Conservation (phyloP, 2,329 filamentous ascomycete genomes). For the Trichophyton rubrum region DNA sequence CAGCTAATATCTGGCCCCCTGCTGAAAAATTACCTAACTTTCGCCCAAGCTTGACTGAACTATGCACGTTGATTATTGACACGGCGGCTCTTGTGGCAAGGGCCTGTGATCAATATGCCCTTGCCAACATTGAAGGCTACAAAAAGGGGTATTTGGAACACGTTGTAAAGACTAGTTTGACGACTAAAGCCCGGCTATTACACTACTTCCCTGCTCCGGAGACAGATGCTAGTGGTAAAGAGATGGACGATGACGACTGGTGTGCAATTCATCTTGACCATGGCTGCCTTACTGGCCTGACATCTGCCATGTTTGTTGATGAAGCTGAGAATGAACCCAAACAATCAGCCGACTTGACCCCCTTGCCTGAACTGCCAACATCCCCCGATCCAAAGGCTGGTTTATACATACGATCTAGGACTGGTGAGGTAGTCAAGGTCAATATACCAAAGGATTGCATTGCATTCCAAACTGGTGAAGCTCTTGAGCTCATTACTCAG, state of each 20-base stretch:
- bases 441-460: constrained; percentile 83
- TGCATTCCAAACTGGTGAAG: constrained; percentile 91
- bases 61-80: constrained; percentile 80
- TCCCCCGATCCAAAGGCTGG: constrained; percentile 78
- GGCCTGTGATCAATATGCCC: constrained; percentile 80
- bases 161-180: constrained; percentile 72
- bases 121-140: constrained; percentile 65
- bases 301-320: constrained; percentile 91
- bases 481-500: constrained; percentile 78
- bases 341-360: constrained; percentile 22
- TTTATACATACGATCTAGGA: constrained; percentile 84
- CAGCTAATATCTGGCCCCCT: constrained; percentile 77
- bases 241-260: constrained; percentile 86
- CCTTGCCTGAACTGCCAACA: constrained; percentile 54
- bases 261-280: constrained; percentile 71
- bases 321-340: constrained; percentile 39
- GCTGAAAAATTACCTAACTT: constrained; percentile 62
- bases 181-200: constrained; percentile 78
- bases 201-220: constrained; percentile 66
- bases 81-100: constrained; percentile 75
- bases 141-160: constrained; percentile 67
- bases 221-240: constrained; percentile 19
- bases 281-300: constrained; percentile 85
- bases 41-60: constrained; percentile 54
- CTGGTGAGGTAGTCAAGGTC: constrained; percentile 74